These are phyloP conservation scores for Penicillium freii DNA, from an alignment of 2,329 filamentous ascomycete genomes.

Conservation along the genomic window DNA sequence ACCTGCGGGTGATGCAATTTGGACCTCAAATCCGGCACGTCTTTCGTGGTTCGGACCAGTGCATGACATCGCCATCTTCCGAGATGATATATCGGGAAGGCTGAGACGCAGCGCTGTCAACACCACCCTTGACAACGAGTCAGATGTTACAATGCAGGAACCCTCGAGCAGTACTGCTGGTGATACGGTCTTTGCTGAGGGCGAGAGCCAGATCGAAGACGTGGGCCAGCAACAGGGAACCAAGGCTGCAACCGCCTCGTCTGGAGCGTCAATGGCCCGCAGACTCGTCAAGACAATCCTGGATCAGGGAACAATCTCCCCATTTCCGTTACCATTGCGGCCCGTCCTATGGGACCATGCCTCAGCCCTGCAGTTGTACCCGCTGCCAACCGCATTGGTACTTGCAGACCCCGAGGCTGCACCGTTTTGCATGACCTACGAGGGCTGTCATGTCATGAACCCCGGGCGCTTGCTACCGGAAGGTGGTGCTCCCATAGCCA, in stretches of 20 bases:
- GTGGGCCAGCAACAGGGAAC: conserved; percentile 14
- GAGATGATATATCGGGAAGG: conserved; percentile 80
- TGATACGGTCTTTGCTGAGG: conserved; percentile 27
- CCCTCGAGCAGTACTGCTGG: conserved; percentile 10
- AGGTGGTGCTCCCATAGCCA: conserved; percentile 65
- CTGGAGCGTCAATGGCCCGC: conserved; percentile 54
- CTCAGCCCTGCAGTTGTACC: conserved; percentile 75
- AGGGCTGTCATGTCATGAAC: conserved; percentile 95
- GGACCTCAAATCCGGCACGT: conserved; percentile 83
- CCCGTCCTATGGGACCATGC: conserved; percentile 91
- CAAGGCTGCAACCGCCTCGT: conserved; percentile 24
- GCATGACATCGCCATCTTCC: conserved; percentile 81
- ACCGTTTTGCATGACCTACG: conserved; percentile 84
- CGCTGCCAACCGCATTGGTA: conserved; percentile 78
- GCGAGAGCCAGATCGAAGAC: conserved; percentile 29
- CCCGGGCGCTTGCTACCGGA: conserved; percentile 73
- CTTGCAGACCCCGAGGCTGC: conserved; percentile 78
- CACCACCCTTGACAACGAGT: conserved; percentile 51
- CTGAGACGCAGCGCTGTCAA: conserved; percentile 73
- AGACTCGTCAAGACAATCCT: conserved; percentile 87
- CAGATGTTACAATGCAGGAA: conserved; percentile 31
- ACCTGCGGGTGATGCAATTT: conserved; percentile 70
- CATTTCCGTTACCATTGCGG: conserved; percentile 75
- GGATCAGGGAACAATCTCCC: conserved; percentile 84
- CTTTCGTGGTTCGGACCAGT: conserved; percentile 81